A percentile compares a stretch with the other conserved stretches of the same genome.
Conservation (phyloP, 768 basidiomycete species). For the Auricularia cornea region DNA sequence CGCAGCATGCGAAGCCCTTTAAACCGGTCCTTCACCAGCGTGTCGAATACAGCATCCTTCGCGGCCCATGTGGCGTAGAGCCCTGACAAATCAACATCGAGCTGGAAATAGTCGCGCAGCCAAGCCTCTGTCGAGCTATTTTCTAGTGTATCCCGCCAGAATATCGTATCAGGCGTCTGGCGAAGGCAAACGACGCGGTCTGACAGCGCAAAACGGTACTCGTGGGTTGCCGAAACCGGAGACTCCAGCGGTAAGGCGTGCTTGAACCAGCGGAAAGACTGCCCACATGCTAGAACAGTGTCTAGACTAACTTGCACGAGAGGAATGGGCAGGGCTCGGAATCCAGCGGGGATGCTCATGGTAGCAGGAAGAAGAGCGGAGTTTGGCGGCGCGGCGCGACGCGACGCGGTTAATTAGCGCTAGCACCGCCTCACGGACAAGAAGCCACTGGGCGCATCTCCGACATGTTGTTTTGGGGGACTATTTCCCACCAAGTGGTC, state of each 20-base stretch:
- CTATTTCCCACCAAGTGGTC: too few species aligned
- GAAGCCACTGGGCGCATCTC: too few species aligned
- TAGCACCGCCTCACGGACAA: too few species aligned
- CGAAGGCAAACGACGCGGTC: slow-evolving; percentile 81
- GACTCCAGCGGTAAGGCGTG: slow-evolving; percentile 28
- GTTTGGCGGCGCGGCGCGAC: background rate
- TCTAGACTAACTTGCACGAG: slow-evolving; percentile 67
- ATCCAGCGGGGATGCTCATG: slow-evolving; percentile 32
- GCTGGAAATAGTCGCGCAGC: slow-evolving; percentile 84
- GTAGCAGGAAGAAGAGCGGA: slow-evolving; percentile 2
- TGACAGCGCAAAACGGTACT: slow-evolving; percentile 71
- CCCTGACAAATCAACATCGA: slow-evolving; percentile 58
- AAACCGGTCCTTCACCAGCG: slow-evolving; percentile 48
- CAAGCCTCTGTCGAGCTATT: slow-evolving; percentile 64
- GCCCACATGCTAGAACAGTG: slow-evolving; percentile 73
- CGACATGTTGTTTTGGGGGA: too few species aligned
- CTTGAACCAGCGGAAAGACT: slow-evolving; percentile 76
- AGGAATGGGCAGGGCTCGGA: slow-evolving; percentile 51
- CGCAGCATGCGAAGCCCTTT: slow-evolving; percentile 78
- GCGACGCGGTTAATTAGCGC: background rate
- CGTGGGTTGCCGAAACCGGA: slow-evolving; percentile 30
- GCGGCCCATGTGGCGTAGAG: slow-evolving; percentile 72
- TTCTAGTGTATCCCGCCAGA: slow-evolving; percentile 52
- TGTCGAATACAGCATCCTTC: slow-evolving; percentile 68
- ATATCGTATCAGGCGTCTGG: slow-evolving; percentile 52